Base-by-base conservation (phyloP, 176 grass and related monocot genomes). In the Aegilops sharonensis region DNA sequence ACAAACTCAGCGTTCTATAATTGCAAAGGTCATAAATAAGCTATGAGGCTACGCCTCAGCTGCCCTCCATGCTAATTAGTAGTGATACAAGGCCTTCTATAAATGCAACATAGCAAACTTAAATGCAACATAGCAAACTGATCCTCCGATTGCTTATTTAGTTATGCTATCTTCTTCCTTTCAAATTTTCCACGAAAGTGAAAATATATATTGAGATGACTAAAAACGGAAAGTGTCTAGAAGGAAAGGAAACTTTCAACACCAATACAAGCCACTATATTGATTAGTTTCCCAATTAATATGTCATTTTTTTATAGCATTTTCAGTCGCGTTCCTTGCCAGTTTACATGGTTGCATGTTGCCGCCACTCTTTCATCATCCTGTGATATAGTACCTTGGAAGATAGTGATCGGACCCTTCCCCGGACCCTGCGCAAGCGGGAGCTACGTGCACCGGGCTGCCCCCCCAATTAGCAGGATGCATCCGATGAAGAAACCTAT, bases 281-380 rank as follows among this genome's bases (percentile, higher is more conserved):
- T 9, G 6, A 70, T 86, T 39, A 36, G 37, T 89, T 31, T 63
- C 50, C 21, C 17, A 24, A 67, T 85, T 81, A 89, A 85, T 52
- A 66, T 47, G 21, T 21, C 5, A 30, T 9, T 10, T 39, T 52
- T 37, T 18, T 50, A 63, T 62, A 45, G 34, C 3, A 23, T 79
- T 67, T 47, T 84, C 56, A 25, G 5, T 85, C 27, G 27, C 20
- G 17, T 89, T 75, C 37, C 36, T 84, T 78, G 30, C 39, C 11
- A 72, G 25, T 78, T 90, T 45, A 72, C 17, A 60, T 86, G 23
- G 48, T 63, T 52, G 9, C 23, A 25, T 77, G 20, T 52, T 20
- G 32, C 21, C 37, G 8, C 72, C 24, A 20, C 2, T 23, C 30
- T 82, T 71, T 64, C 5, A 29, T 90, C 17, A 5, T 62, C 17